Evolutionary conservation across 371 early-diverging fungal species (phyloP), one percentile per base, ranked within the genome.

Genomic region (Rhizomucor miehei): DNA sequence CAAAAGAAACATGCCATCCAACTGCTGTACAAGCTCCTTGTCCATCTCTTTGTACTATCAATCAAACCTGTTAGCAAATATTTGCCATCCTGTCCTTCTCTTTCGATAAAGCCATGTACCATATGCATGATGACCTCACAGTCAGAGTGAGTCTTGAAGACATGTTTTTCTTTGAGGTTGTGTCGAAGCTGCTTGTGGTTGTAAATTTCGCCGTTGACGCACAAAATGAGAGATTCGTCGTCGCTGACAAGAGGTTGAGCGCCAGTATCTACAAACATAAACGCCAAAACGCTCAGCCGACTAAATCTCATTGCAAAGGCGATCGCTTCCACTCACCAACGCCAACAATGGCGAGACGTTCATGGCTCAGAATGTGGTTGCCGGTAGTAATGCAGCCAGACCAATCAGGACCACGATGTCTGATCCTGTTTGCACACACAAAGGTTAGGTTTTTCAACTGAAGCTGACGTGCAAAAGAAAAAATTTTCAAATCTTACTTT

Each of bases 381-480:
- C 83, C 88, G 29, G 72, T 67, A 39, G 89, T 77, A 34, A 79
- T 76, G 76, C 89, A 89, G 38, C 98, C 98, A 70, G 87, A 89
- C 95, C 95, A 95, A 78, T 98, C 97, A 34, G 98, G 98, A 39
- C 98, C 98, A 67, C 98, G 92, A 67, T 98, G 98, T 60, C 98
- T 84, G 43, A 98, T 73, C 51, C 73, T 71, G 29, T 29, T 29
- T 29, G 29, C 29, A 13, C 41, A 25, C 24, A 55, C 21, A 16
- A 44, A 35, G 1, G 5, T 40, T 48, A 25, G 35, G 20, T 45
- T 12, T 11, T 4, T 19, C 10, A 5, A 46, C 6, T 12, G 36
- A 38, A 1, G 8, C 13, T 21, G 0, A 20, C 20, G 3, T 13
- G 20, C 63, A 41, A 71, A 67, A 19, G 53, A 20, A 43, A 59